Base-by-base conservation (phyloP, 345 rosid species). In the Arabidopsis thaliana region DNA sequence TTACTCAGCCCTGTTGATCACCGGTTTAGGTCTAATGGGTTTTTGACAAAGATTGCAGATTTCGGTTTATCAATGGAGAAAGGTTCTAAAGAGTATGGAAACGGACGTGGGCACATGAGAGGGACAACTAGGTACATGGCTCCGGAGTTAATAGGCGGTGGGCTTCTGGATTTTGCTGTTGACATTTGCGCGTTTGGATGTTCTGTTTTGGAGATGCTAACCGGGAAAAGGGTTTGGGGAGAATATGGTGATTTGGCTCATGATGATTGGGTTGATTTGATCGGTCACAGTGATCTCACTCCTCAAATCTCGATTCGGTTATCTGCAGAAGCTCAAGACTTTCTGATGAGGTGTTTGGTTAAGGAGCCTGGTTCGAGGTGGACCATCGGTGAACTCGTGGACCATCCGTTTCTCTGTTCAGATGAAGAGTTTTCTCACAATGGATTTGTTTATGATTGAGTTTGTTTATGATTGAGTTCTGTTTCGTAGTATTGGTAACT, bases 201-300 rank as follows among this genome's bases (percentile, higher is more conserved):
- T n/a, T 62, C 63, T 3, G 62, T 72, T n/a, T 23, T 72, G 45
- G 69, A 72, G 77, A 57, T 69, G 75, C 7, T 71, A n/a, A 48
- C 67, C 10, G 59, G 67, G 4, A 0, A 16, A 6, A 0, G 0
- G 0, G 67, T 5, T 8, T 71, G 75, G 67, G 58, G 50, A 34
- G 75, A 71, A n/a, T 7, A 48, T 36, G 51, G 30, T 1, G 38
- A 12, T 23, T 44, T 61, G 12, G 42, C 0, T 12, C 20, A 0
- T 32, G 42, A 28, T 1, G 53, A 61, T 30, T 73, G 69, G 62
- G 33, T 62, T 1, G 0, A 14, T 14, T 4, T 71, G 14, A 71
- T 71, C 4, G 67, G 49, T 24, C n/a, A 28, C 9, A 61, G 62
- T 13, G 61, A 30, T 40, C 8, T 32, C 4, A 62, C 42, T 14